A percentile compares a stretch with the other conserved stretches of the same genome.
These are phyloP conservation scores for Nannizzia gypsea DNA, from an alignment of 2,329 filamentous ascomycete genomes.

Conservation along the genomic window DNA sequence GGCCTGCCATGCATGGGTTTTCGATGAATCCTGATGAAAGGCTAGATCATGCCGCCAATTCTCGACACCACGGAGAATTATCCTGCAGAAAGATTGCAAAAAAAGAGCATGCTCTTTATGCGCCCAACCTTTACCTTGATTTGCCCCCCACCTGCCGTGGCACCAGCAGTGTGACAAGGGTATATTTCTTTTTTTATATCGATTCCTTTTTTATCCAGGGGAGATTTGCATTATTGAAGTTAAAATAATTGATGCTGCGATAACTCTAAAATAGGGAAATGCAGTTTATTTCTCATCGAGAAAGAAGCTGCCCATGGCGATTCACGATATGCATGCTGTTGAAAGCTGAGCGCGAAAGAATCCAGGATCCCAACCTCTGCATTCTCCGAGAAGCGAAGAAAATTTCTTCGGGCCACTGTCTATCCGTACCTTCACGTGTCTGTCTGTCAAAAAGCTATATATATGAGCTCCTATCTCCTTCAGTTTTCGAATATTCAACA, in stretches of 20 bases:
- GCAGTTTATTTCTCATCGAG: neutral
- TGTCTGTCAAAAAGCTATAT: neutral
- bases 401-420: neutral
- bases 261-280: neutral
- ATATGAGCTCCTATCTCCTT: neutral
- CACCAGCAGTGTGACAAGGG: neutral
- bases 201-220: neutral
- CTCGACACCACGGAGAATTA: neutral
- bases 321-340: neutral
- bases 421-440: neutral
- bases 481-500: neutral
- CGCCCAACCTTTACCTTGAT: neutral
- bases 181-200: constrained; percentile 1
- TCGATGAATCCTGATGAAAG: neutral
- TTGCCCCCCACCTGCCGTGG: neutral
- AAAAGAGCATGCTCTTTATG: neutral
- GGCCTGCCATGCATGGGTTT: neutral
- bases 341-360: neutral
- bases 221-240: constrained; percentile 3
- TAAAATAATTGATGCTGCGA: neutral
- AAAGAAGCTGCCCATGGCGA: neutral
- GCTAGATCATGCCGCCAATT: neutral
- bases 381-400: neutral
- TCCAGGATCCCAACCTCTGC: neutral
- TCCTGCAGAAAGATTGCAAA: neutral